A percentile compares a stretch with the other conserved stretches of the same genome.
Evolutionary conservation across 2,329 filamentous ascomycete species (phyloP).

Genomic region (Aspergillus sp.): DNA sequence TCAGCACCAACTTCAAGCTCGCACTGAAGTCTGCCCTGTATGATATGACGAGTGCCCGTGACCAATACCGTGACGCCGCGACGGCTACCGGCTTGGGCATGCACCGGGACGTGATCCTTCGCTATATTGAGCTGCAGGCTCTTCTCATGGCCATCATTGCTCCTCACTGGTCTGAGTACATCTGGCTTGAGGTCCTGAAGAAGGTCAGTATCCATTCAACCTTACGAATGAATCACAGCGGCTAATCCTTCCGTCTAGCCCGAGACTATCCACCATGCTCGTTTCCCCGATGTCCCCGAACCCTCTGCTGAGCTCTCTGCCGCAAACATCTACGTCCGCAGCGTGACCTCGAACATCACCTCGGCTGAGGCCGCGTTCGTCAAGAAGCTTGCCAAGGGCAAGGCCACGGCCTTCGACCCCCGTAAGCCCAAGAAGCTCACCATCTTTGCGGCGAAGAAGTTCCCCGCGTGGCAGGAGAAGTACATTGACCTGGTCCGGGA

Average conservation of each 20-base stretch:
- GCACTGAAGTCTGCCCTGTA: conserved; percentile 86
- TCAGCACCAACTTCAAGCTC: conserved; percentile 72
- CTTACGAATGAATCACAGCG: neutral
- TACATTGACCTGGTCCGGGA: conserved; percentile 78
- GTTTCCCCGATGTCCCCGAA: conserved; percentile 68
- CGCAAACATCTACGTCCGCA: conserved; percentile 76
- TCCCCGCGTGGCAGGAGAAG: conserved; percentile 87
- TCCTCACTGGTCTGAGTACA: conserved; percentile 90
- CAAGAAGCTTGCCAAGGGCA: conserved; percentile 93
- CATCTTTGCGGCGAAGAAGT: conserved; percentile 76
- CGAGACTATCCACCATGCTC: conserved; percentile 73
- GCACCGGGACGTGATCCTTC: conserved; percentile 74
- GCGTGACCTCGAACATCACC: conserved; percentile 73
- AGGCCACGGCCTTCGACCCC: conserved; percentile 78
- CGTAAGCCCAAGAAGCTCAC: conserved; percentile 89
- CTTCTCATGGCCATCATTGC: conserved; percentile 79
- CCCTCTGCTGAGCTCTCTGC: conserved; percentile 68
- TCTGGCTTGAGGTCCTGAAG: conserved; percentile 88
- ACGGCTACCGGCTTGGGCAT: conserved; percentile 76
- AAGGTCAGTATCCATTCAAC: conserved; percentile 43
- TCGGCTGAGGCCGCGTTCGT: conserved; percentile 71
- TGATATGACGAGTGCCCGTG: conserved; percentile 83
- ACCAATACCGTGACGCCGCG: conserved; percentile 84
- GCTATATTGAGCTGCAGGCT: conserved; percentile 84
- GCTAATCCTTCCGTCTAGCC: conserved; percentile 40